Evolutionary conservation across 1,284 basidiomycete species (phyloP), one percentile per base, ranked within the genome.

Genomic region (Cryptococcus amylolentus): DNA sequence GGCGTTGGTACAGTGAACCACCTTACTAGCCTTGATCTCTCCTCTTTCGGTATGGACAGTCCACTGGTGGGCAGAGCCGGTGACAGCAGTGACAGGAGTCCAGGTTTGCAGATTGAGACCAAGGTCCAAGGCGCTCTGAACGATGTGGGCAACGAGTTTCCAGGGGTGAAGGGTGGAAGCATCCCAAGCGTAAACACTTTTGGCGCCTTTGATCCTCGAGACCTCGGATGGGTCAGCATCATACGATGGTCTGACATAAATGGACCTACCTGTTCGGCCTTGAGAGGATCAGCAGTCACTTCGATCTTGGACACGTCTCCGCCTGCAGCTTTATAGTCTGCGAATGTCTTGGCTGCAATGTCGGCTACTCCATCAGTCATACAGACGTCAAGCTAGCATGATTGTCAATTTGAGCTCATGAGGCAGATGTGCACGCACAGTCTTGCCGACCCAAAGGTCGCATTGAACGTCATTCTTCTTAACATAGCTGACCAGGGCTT

Each of bases 121-220:
- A 9, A 61, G 50, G 8, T 54, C 54, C 12, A 65, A 45, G 35
- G 59, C 57, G 27, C 52, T 43, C 51, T 55, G 41, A n/a, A 55
- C 47, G 18, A 65, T 40, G 20, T 62, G 58, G 5, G 55, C 61
- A 16, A 62, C 60, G 20, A 67, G 56, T 38, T 67, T 65, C 59
- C 61, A 62, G 4, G 65, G 65, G 31, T 65, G 51, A 23, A 67
- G 54, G 13, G 63, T 63, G 5, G 65, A 53, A 13, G 65, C 65
- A 28, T 61, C 45, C 57, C 59, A 65, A 6, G 57, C 59, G 45
- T 61, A 62, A 1, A 60, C 54, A 6, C 56, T 55, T 47, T 54
- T 51, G 8, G 66, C 66, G 4, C 58, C 60, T 35, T 60, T 63
- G 10, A 65, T 20, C 9, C 53, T 35, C 13, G 63, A 65, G 1